Evolutionary conservation across 2,329 filamentous ascomycete genomes (phyloP).

Genomic region (Aspergillus oerlinghausenensis): DNA sequence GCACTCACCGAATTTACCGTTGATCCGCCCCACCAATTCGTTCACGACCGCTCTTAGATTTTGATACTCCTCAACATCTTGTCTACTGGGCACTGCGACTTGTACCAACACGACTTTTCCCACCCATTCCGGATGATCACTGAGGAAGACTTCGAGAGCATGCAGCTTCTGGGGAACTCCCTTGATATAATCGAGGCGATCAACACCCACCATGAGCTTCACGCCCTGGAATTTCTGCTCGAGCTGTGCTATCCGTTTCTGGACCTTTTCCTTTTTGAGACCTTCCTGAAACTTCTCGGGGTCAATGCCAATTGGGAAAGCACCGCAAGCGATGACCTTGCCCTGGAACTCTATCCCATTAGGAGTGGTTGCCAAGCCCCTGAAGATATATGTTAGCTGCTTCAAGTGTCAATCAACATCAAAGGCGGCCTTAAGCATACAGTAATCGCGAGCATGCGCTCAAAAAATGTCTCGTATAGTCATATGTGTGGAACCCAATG

Average conservation of each 20-base stretch:
- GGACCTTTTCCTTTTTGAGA: slow-evolving; percentile 76
- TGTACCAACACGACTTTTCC: slow-evolving; percentile 95
- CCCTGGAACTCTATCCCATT: slow-evolving; percentile 90
- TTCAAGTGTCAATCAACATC: slow-evolving; percentile 1
- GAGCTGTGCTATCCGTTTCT: slow-evolving; percentile 78
- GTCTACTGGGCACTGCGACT: slow-evolving; percentile 87
- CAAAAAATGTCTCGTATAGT: slow-evolving; percentile 90
- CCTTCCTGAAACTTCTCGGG: slow-evolving; percentile 94
- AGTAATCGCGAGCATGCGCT: slow-evolving; percentile 94
- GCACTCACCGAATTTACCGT: slow-evolving; percentile 74
- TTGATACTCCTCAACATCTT: slow-evolving; percentile 97
- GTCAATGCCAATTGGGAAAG: slow-evolving; percentile 96
- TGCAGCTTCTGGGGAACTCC: slow-evolving; percentile 97
- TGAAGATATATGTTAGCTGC: slow-evolving; percentile 19
- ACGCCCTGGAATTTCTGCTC: slow-evolving; percentile 91
- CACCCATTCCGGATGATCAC: slow-evolving; percentile 96
- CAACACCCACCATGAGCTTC: slow-evolving; percentile 94
- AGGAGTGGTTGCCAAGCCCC: slow-evolving; percentile 65
- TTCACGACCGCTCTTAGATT: slow-evolving; percentile 94
- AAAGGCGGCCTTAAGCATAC: slow-evolving; percentile 41
- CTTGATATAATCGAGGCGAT: slow-evolving; percentile 97
- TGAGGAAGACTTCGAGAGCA: slow-evolving; percentile 92
- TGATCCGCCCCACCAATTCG: slow-evolving; percentile 93
- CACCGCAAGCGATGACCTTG: slow-evolving; percentile 84
- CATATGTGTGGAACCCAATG: slow-evolving; percentile 94